These are phyloP conservation scores for Fusarium anguioides DNA, from an alignment of 2,329 filamentous ascomycete species.

Conservation along the genomic window DNA sequence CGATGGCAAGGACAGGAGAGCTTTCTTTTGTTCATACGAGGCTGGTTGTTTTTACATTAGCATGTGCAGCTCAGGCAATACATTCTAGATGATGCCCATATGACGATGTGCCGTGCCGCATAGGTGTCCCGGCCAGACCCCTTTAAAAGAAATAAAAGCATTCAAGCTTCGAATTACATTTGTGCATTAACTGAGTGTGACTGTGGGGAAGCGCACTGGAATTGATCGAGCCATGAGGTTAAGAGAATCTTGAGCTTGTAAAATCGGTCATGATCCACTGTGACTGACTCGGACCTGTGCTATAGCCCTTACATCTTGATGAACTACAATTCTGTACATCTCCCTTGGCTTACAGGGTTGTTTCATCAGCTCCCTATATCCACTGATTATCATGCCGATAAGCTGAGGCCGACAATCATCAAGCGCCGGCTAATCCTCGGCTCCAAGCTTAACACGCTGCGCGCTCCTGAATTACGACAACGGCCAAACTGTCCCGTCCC, in stretches of 20 bases:
- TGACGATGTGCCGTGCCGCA: slow-evolving; percentile 38
- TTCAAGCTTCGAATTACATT: slow-evolving; percentile 35
- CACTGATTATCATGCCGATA: slow-evolving; percentile 20
- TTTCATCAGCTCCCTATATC: slow-evolving; percentile 13
- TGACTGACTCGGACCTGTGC: neutral
- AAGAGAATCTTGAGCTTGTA: neutral
- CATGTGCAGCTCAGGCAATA: slow-evolving; percentile 54
- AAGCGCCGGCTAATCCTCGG: slow-evolving; percentile 43
- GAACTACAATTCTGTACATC: neutral
- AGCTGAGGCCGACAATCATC: neutral
- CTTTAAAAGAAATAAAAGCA: slow-evolving; percentile 37
- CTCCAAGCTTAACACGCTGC: slow-evolving; percentile 28
- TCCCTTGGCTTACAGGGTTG: slow-evolving; percentile 10
- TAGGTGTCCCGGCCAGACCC: slow-evolving; percentile 36
- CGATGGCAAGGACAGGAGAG: slow-evolving; percentile 51
- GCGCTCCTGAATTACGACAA: slow-evolving; percentile 50
- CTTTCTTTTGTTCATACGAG: slow-evolving; percentile 50
- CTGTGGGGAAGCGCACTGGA: neutral
- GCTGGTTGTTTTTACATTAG: slow-evolving; percentile 56
- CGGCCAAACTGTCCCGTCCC: slow-evolving; percentile 47
- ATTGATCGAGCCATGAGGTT: neutral
- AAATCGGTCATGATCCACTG: neutral
- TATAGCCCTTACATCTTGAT: neutral
- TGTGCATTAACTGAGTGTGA: neutral
- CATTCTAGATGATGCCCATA: slow-evolving; percentile 52